phyloP scores from a whole-genome alignment of 805 yeast genomes.

The Zygoascus tannicola region DNA sequence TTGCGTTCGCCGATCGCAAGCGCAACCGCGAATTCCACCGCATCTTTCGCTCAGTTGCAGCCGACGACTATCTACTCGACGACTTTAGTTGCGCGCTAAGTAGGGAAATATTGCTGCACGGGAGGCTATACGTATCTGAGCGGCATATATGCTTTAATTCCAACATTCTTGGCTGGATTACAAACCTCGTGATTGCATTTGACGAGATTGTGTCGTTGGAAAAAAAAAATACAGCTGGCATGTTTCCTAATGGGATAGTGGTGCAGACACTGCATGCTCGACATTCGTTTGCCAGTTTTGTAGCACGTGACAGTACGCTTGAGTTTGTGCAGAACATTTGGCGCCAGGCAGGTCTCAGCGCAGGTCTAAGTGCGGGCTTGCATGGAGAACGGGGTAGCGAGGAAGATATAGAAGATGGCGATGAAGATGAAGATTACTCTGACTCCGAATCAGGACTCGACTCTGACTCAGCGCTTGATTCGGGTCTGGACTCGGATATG shows the following conservation, averaged over 20 bases:
- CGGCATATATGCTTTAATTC: slow-evolving; percentile 78
- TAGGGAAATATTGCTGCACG: slow-evolving; percentile 79
- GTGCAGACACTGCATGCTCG: slow-evolving; percentile 54
- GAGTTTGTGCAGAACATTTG: slow-evolving; percentile 63
- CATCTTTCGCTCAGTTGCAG: slow-evolving; percentile 57
- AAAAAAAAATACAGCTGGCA: slow-evolving; percentile 75
- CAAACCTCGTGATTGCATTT: slow-evolving; percentile 62
- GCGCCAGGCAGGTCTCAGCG: slow-evolving; percentile 35
- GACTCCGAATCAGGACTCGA: slow-evolving; percentile 5
- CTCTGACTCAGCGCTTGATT: not conserved
- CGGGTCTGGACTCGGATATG: not conserved
- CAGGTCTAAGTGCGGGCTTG: slow-evolving; percentile 11
- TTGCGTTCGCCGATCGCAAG: slow-evolving; percentile 25
- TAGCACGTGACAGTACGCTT: slow-evolving; percentile 69
- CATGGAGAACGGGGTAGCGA: slow-evolving; percentile 12
- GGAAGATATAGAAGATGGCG: not conserved
- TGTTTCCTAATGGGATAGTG: slow-evolving; percentile 82
- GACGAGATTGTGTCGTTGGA: slow-evolving; percentile 67
- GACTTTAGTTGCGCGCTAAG: slow-evolving; percentile 88
- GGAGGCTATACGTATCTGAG: slow-evolving; percentile 74
- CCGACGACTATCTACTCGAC: slow-evolving; percentile 64
- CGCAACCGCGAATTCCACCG: slow-evolving; percentile 72
- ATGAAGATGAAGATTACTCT: slow-evolving; percentile 16
- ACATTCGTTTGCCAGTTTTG: slow-evolving; percentile 79
- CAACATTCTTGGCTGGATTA: slow-evolving; percentile 82